These are phyloP conservation scores for Fraxinus excelsior DNA, from an alignment of 257 asterid species.

Conservation along the genomic window DNA sequence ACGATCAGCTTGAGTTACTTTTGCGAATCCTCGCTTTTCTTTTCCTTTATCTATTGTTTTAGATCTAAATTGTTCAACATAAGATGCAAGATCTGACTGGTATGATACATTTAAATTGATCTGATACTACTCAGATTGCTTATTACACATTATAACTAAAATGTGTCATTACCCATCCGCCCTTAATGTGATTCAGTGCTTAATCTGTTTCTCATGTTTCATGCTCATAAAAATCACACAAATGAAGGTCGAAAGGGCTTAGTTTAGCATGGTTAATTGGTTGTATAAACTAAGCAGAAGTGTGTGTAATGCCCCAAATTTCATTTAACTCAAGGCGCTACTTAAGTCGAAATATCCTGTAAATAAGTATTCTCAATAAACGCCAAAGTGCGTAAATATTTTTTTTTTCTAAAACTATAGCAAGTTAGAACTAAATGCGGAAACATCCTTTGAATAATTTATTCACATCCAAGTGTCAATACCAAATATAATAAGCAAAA, in stretches of 20 bases:
- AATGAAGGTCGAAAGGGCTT: constrained; percentile 1
- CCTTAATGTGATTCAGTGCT: constrained; percentile 7
- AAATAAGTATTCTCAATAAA: too few species aligned
- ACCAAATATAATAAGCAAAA: too few species aligned
- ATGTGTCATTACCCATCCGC: neutral
- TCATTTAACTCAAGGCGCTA: too few species aligned
- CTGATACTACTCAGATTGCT: neutral
- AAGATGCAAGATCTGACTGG: neutral
- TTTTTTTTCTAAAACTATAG: too few species aligned
- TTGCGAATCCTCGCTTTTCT: neutral
- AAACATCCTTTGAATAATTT: too few species aligned
- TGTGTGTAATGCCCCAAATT: too few species aligned
- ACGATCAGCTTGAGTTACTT: neutral
- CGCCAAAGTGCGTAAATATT: too few species aligned
- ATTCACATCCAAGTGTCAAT: too few species aligned
- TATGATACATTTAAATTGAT: neutral
- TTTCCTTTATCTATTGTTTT: constrained; percentile 6
- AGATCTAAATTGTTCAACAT: neutral
- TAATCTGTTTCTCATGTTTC: neutral
- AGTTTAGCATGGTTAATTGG: neutral
- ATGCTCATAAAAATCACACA: neutral
- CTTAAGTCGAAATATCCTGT: too few species aligned
- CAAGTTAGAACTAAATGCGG: too few species aligned
- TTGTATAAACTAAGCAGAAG: neutral
- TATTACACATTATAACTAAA: neutral